Evolutionary conservation across 1,284 basidiomycete species (phyloP).

Genomic region (Pisolithus thermaeus): DNA sequence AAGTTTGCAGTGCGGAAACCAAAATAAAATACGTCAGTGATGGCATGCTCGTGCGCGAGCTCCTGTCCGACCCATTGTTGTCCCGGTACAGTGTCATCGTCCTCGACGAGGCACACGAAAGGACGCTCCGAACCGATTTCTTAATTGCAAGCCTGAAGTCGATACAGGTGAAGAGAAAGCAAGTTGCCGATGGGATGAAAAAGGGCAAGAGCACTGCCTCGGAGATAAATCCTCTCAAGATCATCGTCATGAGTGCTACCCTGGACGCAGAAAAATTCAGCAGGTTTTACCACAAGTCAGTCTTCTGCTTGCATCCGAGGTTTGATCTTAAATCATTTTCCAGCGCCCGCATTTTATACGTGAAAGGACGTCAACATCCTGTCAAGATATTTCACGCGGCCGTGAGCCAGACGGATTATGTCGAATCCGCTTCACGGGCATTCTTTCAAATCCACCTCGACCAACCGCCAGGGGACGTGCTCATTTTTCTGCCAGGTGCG

Average conservation of each 20-base stretch:
- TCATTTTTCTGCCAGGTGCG: conserved; percentile 87
- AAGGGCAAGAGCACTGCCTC: conserved; percentile 32
- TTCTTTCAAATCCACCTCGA: conserved; percentile 89
- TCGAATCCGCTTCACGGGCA: conserved; percentile 84
- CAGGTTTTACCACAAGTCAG: conserved; percentile 78
- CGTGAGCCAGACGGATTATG: conserved; percentile 76
- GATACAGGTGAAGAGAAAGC: conserved; percentile 72
- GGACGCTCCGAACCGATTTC: conserved; percentile 91
- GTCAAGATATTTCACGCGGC: conserved; percentile 77
- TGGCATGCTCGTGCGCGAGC: conserved; percentile 92
- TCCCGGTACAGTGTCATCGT: conserved; percentile 86
- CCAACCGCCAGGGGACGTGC: conserved; percentile 78
- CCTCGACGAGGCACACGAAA: conserved; percentile 97
- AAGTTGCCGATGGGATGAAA: conserved; percentile 34
- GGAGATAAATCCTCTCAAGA: conserved; percentile 62
- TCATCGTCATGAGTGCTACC: conserved; percentile 97
- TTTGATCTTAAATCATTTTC: conserved; percentile 31
- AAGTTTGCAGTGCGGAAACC: conserved; percentile 64
- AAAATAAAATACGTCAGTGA: conserved; percentile 95
- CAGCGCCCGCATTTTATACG: conserved; percentile 82
- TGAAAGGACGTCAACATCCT: conserved; percentile 92
- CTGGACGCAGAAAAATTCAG: conserved; percentile 94
- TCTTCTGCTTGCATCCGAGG: conserved; percentile 6
- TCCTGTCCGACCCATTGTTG: conserved; percentile 74
- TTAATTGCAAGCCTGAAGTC: conserved; percentile 88